phyloP scores from a whole-genome alignment of 768 basidiomycete genomes.

The Suillus plorans region DNA sequence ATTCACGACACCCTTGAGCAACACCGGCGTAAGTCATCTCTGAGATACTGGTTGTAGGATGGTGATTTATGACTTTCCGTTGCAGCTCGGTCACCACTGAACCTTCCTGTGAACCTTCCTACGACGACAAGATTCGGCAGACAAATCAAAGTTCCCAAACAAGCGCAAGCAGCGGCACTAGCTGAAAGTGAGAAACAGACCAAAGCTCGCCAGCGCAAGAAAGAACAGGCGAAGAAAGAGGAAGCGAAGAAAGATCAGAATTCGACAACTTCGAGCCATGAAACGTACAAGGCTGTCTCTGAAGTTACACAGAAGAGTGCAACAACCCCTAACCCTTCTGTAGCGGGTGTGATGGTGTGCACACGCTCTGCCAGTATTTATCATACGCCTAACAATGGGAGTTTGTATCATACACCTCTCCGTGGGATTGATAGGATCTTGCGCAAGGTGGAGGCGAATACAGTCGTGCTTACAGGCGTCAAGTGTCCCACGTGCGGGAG shows the following conservation, averaged over 20 bases:
- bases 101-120: constrained; percentile 9
- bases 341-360: not conserved
- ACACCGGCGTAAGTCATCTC: constrained; percentile 16
- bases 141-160: constrained; percentile 19
- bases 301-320: not conserved
- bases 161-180: constrained; percentile 16
- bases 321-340: constrained; percentile 4
- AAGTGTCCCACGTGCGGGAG: constrained; percentile 8
- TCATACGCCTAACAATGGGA: constrained; percentile 8
- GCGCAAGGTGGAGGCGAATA: not conserved
- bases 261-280: not conserved
- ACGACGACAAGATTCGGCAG: constrained; percentile 24
- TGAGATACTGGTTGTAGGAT: not conserved
- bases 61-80: constrained; percentile 8
- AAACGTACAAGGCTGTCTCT: not conserved
- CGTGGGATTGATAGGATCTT: constrained; percentile 1
- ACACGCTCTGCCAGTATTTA: constrained; percentile 5
- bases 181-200: constrained; percentile 2
- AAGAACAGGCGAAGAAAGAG: constrained; percentile 12
- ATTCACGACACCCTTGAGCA: constrained; percentile 17
- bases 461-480: not conserved
- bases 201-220: not conserved
- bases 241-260: constrained; percentile 9
- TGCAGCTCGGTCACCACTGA: constrained; percentile 14
- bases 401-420: constrained; percentile 6